Conservation (phyloP, 2,329 filamentous ascomycete species). For the Aspergillus carbonarius region DNA sequence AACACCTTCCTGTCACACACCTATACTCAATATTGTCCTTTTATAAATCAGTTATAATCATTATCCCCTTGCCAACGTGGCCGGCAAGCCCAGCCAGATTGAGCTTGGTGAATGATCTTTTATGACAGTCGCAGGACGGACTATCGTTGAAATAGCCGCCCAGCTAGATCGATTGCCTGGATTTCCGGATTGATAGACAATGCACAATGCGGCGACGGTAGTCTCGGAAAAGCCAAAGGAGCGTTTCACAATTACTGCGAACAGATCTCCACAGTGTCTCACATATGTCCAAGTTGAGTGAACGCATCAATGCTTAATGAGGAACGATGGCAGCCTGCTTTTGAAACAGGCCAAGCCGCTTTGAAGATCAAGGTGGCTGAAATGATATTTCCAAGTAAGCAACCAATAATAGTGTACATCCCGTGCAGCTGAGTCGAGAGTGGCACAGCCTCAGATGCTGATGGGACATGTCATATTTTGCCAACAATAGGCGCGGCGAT, state of each 20-base stretch:
- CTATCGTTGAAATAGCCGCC: no score
- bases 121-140: no score
- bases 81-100: no score
- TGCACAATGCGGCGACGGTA: background rate
- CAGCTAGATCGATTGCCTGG: no score
- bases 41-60: no score
- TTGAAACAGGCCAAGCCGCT: background rate
- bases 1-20: no score
- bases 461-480: slow-evolving; percentile 9
- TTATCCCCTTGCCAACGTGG: no score
- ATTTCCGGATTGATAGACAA: no score
- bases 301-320: background rate
- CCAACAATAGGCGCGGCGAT: background rate
- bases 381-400: slow-evolving; percentile 21
- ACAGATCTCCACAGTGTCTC: background rate
- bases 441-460: background rate
- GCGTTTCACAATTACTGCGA: background rate
- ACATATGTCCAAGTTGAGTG: background rate
- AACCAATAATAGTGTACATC: slow-evolving; percentile 1
- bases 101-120: no score
- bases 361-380: background rate
- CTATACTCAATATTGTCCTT: no score
- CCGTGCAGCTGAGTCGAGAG: background rate
- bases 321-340: background rate
- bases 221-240: background rate